These are phyloP conservation scores for Salix arbutifolia DNA, from an alignment of 345 rosid genomes.

Conservation along the genomic window DNA sequence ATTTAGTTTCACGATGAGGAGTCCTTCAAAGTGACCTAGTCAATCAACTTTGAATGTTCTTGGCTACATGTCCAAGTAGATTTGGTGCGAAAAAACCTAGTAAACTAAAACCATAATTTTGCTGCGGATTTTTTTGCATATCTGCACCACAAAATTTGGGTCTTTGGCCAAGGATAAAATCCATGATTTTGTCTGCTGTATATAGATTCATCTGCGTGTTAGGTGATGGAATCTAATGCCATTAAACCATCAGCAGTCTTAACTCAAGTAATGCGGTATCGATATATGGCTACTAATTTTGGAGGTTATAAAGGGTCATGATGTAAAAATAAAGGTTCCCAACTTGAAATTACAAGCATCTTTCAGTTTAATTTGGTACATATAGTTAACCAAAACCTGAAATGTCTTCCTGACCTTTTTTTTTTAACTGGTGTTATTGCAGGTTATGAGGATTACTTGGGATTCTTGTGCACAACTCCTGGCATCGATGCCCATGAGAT, in stretches of 20 bases:
- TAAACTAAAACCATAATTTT: not conserved
- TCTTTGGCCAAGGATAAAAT: too few species aligned
- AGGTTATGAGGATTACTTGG: conserved; percentile 89
- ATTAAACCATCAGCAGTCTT: too few species aligned
- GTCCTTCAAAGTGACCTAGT: not conserved
- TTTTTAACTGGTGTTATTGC: not conserved
- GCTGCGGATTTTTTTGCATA: not conserved
- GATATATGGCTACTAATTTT: too few species aligned
- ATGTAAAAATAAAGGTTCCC: not conserved
- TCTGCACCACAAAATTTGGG: too few species aligned
- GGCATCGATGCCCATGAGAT: conserved; percentile 77
- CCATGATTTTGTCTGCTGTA: too few species aligned
- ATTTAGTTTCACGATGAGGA: not conserved
- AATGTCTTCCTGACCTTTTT: not conserved
- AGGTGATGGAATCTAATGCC: too few species aligned
- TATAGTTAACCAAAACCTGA: not conserved
- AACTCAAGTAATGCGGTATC: too few species aligned
- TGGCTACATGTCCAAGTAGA: not conserved
- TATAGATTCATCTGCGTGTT: too few species aligned
- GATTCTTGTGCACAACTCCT: conserved; percentile 93
- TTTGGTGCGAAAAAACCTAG: not conserved
- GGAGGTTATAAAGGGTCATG: too few species aligned
- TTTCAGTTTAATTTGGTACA: not conserved
- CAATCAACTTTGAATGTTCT: not conserved
- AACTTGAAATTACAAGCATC: not conserved